A percentile compares a stretch with the other conserved stretches of the same genome.
These are phyloP conservation scores for Pichia sp. DNA, from an alignment of 1,139 yeast genomes.

Conservation along the genomic window DNA sequence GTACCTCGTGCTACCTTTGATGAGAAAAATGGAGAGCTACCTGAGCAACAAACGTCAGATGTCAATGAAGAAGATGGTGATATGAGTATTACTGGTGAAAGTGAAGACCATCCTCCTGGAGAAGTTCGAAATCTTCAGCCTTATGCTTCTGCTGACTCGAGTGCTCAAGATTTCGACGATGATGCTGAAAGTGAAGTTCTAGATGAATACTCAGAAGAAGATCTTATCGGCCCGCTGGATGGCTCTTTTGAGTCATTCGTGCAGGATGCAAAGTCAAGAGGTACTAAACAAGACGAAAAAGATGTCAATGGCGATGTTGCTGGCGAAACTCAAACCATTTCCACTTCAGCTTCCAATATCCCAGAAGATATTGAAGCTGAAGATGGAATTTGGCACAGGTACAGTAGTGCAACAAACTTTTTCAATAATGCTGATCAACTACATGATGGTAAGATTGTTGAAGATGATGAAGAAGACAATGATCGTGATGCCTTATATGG, in stretches of 20 bases:
- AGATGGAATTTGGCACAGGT: constrained; percentile 11
- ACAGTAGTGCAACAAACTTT: constrained; percentile 12
- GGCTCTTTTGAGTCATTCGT: constrained; percentile 7
- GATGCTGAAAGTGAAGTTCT: not conserved
- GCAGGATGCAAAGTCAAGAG: not conserved
- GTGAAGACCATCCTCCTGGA: not conserved
- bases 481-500: not conserved
- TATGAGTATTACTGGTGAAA: not conserved
- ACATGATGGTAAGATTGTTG: not conserved
- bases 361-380: constrained; percentile 1
- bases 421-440: constrained; percentile 2
- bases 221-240: constrained; percentile 4
- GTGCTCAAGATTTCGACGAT: not conserved
- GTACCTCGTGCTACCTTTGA: not conserved
- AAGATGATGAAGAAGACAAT: not conserved
- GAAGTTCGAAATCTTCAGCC: not conserved
- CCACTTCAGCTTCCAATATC: not conserved
- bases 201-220: constrained; percentile 6
- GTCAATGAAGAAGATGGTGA: too few species aligned
- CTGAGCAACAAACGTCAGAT: too few species aligned
- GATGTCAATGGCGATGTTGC: not conserved
- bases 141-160: not conserved
- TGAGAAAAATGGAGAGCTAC: too few species aligned
- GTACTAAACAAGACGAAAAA: not conserved
- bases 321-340: not conserved